phyloP scores from a whole-genome alignment of 257 asterid species.

The Plantago major region DNA sequence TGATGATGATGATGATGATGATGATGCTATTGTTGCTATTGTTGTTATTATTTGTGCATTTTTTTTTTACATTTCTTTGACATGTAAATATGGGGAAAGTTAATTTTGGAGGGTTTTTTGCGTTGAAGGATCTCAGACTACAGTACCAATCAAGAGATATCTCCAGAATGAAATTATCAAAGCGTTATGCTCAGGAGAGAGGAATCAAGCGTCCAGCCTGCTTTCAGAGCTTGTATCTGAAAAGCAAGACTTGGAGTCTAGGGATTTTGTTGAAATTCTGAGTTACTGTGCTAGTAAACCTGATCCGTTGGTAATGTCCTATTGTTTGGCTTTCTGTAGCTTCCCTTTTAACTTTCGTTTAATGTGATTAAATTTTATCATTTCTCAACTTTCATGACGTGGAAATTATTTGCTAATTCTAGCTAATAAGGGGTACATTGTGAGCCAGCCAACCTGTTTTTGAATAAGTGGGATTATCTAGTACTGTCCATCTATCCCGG shows the following conservation, averaged over 20 bases:
- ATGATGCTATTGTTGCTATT: constrained; percentile 7
- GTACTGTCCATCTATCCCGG: not conserved
- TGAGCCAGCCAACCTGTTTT: not conserved
- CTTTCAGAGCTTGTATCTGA: constrained; percentile 45
- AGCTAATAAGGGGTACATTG: constrained; percentile 1
- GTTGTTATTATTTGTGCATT: not conserved
- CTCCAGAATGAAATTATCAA: constrained; percentile 46
- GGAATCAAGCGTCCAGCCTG: constrained; percentile 58
- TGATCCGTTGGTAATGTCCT: constrained; percentile 68
- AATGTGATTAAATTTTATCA: not conserved
- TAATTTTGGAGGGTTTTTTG: constrained; percentile 17
- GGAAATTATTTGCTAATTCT: constrained; percentile 4
- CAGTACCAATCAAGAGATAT: constrained; percentile 22
- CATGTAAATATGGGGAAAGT: not conserved
- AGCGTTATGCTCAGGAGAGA: constrained; percentile 64
- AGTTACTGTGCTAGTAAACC: constrained; percentile 61
- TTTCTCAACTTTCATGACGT: constrained; percentile 2
- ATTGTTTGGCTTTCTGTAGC: constrained; percentile 13
- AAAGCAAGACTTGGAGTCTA: constrained; percentile 35
- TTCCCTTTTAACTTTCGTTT: constrained; percentile 2
- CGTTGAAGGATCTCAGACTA: constrained; percentile 32
- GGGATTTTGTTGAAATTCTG: constrained; percentile 55
- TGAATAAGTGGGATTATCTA: not conserved
- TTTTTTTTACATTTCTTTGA: not conserved
- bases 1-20: too few relatives aligned